Evolutionary conservation across 2,329 filamentous ascomycete genomes (phyloP).

Genomic region (Pseudohalonectria lignicola): DNA sequence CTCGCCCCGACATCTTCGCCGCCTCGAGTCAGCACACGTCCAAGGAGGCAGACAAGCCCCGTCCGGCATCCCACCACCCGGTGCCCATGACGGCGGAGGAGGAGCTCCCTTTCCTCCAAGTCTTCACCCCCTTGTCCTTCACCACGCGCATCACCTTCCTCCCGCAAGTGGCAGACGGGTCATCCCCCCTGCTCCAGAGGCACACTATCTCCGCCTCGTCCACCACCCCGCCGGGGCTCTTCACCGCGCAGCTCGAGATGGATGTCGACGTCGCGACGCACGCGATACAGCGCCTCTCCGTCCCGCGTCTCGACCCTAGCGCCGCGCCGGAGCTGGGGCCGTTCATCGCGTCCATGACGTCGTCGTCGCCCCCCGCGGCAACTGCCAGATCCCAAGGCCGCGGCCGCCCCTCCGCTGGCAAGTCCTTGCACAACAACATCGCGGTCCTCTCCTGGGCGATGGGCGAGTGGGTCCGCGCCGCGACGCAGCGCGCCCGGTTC

Average conservation of each 20-base stretch:
- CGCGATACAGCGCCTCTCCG: slow-evolving; percentile 37
- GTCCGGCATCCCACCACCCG: slow-evolving; percentile 53
- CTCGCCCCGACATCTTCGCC: slow-evolving; percentile 9
- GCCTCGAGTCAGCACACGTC: slow-evolving; percentile 13
- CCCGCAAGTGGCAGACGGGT: slow-evolving; percentile 16
- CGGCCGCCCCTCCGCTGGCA: slow-evolving; percentile 20
- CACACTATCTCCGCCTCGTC: slow-evolving; percentile 45
- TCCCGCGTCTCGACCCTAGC: slow-evolving; percentile 44
- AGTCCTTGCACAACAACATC: slow-evolving; percentile 48
- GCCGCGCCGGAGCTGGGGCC: slow-evolving; percentile 47
- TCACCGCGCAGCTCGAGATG: slow-evolving; percentile 46
- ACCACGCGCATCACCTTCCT: slow-evolving; percentile 39
- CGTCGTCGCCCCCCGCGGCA: slow-evolving; percentile 15
- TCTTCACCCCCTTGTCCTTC: slow-evolving; percentile 59
- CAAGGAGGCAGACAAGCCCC: slow-evolving; percentile 21
- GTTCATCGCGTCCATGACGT: slow-evolving; percentile 32
- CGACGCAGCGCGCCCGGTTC: slow-evolving; percentile 47
- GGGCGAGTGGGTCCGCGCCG: slow-evolving; percentile 54
- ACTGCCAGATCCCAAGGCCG: slow-evolving; percentile 19
- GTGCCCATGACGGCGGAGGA: slow-evolving; percentile 50
- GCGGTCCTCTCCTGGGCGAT: slow-evolving; percentile 55
- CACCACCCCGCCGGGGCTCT: slow-evolving; percentile 37
- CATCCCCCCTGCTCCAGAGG: slow-evolving; percentile 33
- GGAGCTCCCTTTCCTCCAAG: slow-evolving; percentile 56
- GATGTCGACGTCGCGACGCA: slow-evolving; percentile 42